phyloP scores from a whole-genome alignment of 495 filamentous ascomycete genomes.

The Penicillium goetzii region DNA sequence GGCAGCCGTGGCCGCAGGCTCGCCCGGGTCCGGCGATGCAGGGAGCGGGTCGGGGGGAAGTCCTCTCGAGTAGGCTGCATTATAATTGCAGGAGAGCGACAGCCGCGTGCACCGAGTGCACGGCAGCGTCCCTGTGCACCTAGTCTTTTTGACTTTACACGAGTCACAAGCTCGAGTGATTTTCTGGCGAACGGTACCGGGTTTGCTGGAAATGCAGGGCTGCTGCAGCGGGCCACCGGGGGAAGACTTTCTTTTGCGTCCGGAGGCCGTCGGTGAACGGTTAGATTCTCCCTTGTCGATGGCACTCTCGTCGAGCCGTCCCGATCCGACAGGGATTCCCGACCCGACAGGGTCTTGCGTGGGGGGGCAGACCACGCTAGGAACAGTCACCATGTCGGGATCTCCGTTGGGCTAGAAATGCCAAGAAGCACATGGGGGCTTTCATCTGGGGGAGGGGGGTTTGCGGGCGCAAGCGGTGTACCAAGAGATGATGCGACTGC shows the following conservation, averaged over 20 bases:
- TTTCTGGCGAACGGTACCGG: conserved; percentile 38
- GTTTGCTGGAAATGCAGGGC: conserved; percentile 25
- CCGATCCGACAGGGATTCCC: conserved; percentile 22
- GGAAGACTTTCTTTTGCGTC: conserved; percentile 39
- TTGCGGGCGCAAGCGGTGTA: conserved; percentile 1
- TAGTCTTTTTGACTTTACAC: conserved; percentile 53
- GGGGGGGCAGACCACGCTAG: conserved; percentile 25
- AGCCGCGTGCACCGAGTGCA: conserved; percentile 46
- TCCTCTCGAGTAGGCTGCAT: conserved; percentile 49
- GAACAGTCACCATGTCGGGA: conserved; percentile 23
- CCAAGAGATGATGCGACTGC: background rate
- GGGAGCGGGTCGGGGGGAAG: conserved; percentile 48
- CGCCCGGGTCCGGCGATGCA: conserved; percentile 24
- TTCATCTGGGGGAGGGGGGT: background rate
- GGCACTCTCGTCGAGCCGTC: conserved; percentile 6
- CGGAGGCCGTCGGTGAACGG: conserved; percentile 1
- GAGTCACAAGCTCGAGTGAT: conserved; percentile 54
- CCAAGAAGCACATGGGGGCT: conserved; percentile 15
- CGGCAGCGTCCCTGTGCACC: conserved; percentile 51
- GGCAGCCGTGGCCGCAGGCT: conserved; percentile 4
- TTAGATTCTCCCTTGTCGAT: conserved; percentile 1
- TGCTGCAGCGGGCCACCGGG: conserved; percentile 22
- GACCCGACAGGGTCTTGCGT: conserved; percentile 22
- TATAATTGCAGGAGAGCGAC: conserved; percentile 47
- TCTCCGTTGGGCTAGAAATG: conserved; percentile 17